Evolutionary conservation across 1,139 yeast species (phyloP), one percentile per base, ranked within the genome.

Genomic region (Hanseniaspora uvarum): DNA sequence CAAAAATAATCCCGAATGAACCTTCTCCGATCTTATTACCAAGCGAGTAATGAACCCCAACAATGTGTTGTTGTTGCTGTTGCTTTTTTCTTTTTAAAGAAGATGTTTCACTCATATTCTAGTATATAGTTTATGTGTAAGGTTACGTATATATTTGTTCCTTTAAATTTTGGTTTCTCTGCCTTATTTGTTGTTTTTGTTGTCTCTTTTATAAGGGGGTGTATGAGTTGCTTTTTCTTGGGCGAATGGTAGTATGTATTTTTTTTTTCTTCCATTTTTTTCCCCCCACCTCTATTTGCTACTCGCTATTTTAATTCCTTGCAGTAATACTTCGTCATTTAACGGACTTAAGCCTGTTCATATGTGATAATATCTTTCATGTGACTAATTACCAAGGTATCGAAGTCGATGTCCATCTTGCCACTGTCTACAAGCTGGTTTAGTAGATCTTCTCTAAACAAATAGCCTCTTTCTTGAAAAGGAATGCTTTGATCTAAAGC

Each of bases 1-100:
- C 96, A 68, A 89, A 92, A 54, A 92, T 89, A 52, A 89, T 92
- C 23, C 98, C 98, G 72, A 92, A 92, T 1, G 97, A 89, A 19
- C 98, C 98, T 70, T 92, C 97, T 40, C 98, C 98, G 57, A 92
- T 92, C 72, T 92, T 92, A 67, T 88, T 88, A 49, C 96, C 98
- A 57, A 92, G 88, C 60, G 92, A 88, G 72, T 87, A 92, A 73
- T 92, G 97, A 46, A 79, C 75, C 53, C 85, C 85, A 52, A 80
- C 83, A 49, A 79, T 79, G 64, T 69, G 73, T 63, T 59, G 66
- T 54, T 47, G 49, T 24, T 47, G 66, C 53, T 47, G 49, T n/a
- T 47, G 70, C 34, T 68, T 59, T 31, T 61, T 61, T 33, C 56
- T 54, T 37, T 50, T 50, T 31, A 43, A 26, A 24, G 53, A 50